Evolutionary conservation across 306 rosid genomes (phyloP), one percentile per base, ranked within the genome.

Genomic region (Quillaja saponaria): DNA sequence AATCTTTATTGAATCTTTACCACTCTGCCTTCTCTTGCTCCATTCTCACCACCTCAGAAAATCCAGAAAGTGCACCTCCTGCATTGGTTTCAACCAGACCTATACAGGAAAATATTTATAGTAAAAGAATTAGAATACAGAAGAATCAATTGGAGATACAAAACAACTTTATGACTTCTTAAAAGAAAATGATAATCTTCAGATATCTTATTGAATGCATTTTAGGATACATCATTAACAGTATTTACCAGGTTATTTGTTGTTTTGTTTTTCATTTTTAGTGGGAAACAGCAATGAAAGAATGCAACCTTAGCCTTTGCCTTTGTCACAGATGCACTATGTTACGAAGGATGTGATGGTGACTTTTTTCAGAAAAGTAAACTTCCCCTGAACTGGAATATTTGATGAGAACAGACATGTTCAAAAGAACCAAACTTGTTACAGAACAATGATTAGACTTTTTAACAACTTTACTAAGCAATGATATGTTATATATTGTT

Each of bases 21-120:
- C 98, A 92, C 73, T 88, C 96, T 14, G 98, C 96, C 79, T 92
- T 92, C 25, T 86, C 98, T 31, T 84, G 90, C 63, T 92, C 96
- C 98, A 92, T 92, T 45, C 71, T 63, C 49, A 92, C 87, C 20
- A 92, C 98, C 81, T 88, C 94, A 13, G 85, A 76, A 71, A 92
- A 92, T 42, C 98, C 98, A 55, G 88, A 58, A 55, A 92, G 96
- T 40, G 98, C 96, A 66, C 74, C 96, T 84, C 88, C 94, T 4
- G 95, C 90, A 63, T 88, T 95, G 62, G 88, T 80, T 76, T 92
- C 98, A 57, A 88, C 92, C 85, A 88, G 74, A 53, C 98, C 98
- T 92, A 46, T 41, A 64, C 13, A 46, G 13, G 51, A 53, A 19
- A 63, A 58, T 3, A 64, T 67, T 13, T 31, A 49, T 40, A 28